These are phyloP conservation scores for Rhytidiadelphus loreus DNA, from an alignment of 225 moss, liverwort and hornwort genomes.

Conservation along the genomic window DNA sequence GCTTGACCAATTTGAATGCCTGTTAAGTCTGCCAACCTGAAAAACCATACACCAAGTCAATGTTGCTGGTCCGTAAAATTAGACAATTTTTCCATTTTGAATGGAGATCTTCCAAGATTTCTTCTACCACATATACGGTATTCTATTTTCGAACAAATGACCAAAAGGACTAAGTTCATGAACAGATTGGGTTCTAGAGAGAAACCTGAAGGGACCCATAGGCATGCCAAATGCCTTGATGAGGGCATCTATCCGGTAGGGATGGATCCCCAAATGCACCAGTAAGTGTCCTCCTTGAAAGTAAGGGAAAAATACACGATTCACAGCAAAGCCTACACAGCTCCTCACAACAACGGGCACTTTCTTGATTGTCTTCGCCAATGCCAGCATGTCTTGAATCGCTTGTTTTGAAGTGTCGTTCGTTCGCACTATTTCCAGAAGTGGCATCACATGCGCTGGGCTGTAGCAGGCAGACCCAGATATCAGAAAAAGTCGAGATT, in stretches of 20 bases:
- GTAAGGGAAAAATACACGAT: constrained; percentile 77
- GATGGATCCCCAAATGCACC: constrained; percentile 61
- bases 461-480: constrained; percentile 25
- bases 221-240: constrained; percentile 81
- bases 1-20: constrained; percentile 48
- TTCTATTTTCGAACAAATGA: not conserved
- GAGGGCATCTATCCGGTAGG: constrained; percentile 68
- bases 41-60: not conserved
- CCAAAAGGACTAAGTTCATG: not conserved
- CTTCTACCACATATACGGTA: not conserved
- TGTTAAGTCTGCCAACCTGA: constrained; percentile 60
- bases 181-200: not conserved
- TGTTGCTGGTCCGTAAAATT: not conserved
- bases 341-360: constrained; percentile 67
- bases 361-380: constrained; percentile 61
- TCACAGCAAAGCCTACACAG: constrained; percentile 78
- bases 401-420: constrained; percentile 65
- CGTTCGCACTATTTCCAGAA: constrained; percentile 75
- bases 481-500: not conserved
- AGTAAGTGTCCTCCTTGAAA: constrained; percentile 38
- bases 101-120: not conserved
- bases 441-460: constrained; percentile 90
- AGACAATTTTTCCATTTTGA: not conserved
- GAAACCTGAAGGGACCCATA: constrained; percentile 85
- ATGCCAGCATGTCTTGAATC: constrained; percentile 51